Conservation (phyloP, 1,284 basidiomycete species). For the Rhodotorula sp. region DNA sequence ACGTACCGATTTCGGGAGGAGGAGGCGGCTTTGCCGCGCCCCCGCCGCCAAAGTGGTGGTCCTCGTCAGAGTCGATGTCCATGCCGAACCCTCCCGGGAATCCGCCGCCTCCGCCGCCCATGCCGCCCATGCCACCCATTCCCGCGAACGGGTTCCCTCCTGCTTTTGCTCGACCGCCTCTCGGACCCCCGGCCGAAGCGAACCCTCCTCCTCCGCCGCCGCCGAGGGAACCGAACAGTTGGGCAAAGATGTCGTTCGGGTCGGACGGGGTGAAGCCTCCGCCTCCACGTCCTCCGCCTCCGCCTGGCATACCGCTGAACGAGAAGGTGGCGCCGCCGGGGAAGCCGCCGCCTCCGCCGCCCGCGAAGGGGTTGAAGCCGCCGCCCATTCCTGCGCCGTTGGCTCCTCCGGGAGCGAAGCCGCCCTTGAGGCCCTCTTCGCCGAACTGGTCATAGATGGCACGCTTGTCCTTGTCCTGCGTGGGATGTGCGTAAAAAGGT, state of each 20-base stretch:
- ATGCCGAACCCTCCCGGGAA: constrained; percentile 41
- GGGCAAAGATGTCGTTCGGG: constrained; percentile 89
- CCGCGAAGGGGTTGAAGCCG: constrained; percentile 33
- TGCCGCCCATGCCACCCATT: constrained; percentile 26
- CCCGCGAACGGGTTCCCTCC: constrained; percentile 21
- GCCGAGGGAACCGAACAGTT: constrained; percentile 52
- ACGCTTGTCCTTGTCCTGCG: constrained; percentile 65
- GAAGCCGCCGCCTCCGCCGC: constrained; percentile 33
- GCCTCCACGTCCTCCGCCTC: constrained; percentile 47
- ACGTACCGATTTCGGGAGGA: constrained; percentile 26
- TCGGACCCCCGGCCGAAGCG: constrained; percentile 10
- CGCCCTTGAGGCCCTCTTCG: constrained; percentile 84
- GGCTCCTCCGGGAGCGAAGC: constrained; percentile 45
- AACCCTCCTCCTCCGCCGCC: constrained; percentile 49
- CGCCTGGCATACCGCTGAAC: constrained; percentile 59
- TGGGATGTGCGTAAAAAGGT: constrained; percentile 1
- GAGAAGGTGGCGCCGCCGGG: constrained; percentile 56
- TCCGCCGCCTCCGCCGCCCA: constrained; percentile 13
- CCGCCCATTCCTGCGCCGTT: constrained; percentile 31
- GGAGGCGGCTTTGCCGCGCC: constrained; percentile 17
- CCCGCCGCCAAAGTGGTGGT: background rate
- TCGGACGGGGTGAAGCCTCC: constrained; percentile 71
- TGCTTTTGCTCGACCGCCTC: constrained; percentile 6
- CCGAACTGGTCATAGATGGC: constrained; percentile 92
- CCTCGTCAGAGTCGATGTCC: constrained; percentile 42